A percentile compares a stretch with the other conserved stretches of the same genome.
phyloP scores from a whole-genome alignment of 352 stramenopile species.

The Phytophthora cryptogea region DNA sequence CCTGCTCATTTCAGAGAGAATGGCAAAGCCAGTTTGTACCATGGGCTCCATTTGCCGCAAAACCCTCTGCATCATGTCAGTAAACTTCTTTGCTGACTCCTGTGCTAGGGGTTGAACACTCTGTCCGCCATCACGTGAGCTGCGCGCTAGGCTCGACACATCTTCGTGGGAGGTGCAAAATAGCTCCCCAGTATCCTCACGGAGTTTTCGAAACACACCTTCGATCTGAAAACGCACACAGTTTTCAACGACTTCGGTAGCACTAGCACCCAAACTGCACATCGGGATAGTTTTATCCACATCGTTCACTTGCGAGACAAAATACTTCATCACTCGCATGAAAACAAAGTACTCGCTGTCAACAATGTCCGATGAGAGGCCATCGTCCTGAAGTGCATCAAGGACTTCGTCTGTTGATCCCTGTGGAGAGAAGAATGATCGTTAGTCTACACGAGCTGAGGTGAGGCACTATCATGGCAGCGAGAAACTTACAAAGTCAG shows the following conservation, averaged over 20 bases:
- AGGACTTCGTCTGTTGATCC: constrained; percentile 55
- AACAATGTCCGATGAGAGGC: constrained; percentile 29
- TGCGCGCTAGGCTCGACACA: constrained; percentile 44
- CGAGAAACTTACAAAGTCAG: constrained; percentile 56
- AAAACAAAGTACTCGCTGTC: constrained; percentile 81
- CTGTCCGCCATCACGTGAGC: constrained; percentile 30
- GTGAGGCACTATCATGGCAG: background rate
- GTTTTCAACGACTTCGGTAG: constrained; percentile 59
- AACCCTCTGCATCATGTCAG: constrained; percentile 79
- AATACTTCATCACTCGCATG: constrained; percentile 83
- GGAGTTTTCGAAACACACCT: constrained; percentile 65
- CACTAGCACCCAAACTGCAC: constrained; percentile 45
- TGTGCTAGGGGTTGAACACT: constrained; percentile 65
- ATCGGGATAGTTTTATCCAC: constrained; percentile 65
- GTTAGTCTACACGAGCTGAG: background rate
- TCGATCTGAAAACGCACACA: constrained; percentile 85
- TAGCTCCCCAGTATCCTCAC: constrained; percentile 59
- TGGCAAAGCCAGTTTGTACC: constrained; percentile 62
- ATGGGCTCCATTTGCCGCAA: constrained; percentile 81
- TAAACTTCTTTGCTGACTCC: constrained; percentile 57
- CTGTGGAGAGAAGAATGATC: constrained; percentile 29
- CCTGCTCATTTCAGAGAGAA: constrained; percentile 72
- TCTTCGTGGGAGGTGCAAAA: constrained; percentile 56
- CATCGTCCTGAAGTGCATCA: constrained; percentile 26
- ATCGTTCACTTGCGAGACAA: constrained; percentile 64